phyloP scores from a whole-genome alignment of 1,284 basidiomycete species.

The Ganoderma boninense region DNA sequence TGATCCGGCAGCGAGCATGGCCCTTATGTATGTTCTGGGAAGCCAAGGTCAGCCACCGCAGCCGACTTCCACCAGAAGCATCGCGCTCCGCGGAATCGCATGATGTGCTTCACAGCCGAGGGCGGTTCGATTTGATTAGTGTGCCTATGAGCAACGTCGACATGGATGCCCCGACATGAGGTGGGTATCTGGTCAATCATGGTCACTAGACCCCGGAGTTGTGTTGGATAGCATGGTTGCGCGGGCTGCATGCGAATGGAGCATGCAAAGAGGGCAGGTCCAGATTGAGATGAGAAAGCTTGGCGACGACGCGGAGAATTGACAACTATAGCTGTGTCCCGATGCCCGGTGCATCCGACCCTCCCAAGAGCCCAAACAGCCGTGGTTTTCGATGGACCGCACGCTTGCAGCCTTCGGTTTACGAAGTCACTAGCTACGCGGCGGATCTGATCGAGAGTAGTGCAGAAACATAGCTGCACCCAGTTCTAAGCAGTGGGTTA shows the following conservation, averaged over 20 bases:
- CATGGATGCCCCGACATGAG: conserved; percentile 14
- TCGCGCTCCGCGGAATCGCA: conserved; percentile 14
- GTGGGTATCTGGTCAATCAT: conserved; percentile 3
- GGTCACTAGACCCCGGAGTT: neutral
- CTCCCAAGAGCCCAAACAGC: neutral
- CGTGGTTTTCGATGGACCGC: neutral
- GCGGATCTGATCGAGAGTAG: neutral
- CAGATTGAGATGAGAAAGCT: conserved; percentile 19
- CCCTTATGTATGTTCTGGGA: conserved; percentile 19
- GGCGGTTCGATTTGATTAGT: conserved; percentile 10
- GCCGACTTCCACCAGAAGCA: neutral
- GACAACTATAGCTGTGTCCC: conserved; percentile 9
- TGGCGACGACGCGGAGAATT: conserved; percentile 25
- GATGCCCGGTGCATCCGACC: neutral
- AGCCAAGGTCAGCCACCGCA: conserved; percentile 2
- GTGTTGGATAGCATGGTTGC: conserved; percentile 1
- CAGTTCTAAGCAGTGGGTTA: neutral
- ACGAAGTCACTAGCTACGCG: neutral
- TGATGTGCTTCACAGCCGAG: conserved; percentile 18
- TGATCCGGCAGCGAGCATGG: neutral
- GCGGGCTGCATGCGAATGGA: conserved; percentile 22
- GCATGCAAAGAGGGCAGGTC: conserved; percentile 12
- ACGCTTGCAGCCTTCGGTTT: neutral
- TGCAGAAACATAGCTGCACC: neutral
- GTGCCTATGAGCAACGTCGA: neutral